Base-by-base conservation (phyloP, 306 rosid genomes). In the Fagus crenata region DNA sequence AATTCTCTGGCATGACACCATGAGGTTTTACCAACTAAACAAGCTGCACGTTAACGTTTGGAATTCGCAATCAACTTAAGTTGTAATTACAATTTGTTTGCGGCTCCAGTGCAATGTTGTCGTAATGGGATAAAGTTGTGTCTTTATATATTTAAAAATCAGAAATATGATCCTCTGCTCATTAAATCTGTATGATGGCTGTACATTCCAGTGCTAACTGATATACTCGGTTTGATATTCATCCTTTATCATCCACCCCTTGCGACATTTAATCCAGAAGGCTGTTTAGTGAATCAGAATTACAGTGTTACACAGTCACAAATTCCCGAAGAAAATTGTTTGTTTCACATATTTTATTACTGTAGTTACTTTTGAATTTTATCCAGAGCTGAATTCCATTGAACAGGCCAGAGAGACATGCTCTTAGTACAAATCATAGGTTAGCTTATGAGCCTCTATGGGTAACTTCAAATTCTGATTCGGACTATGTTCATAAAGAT, bases 381-480 rank as follows among this genome's bases (percentile, higher is more conserved):
- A 8, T 59, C 36, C 36, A 12, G 13, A 11, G 40, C 39, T 32
- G 6, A 12, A 11, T 60, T 4, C 39, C 67, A 11, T 60, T 32
- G 36, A 60, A 60, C 51, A 46, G n/a, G 67, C 67, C 67, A 31
- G n/a, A 60, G 15, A 40, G 70, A 49, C 65, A 77, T 74, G 51
- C 28, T 79, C 54, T 43, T 39, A 28, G 65, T 69, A 46, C 73
- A 11, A 39, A 28, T 59, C 36, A 17, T 74, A 58, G 64, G 42
- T 55, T 15, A 67, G 15, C 37, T 31, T 7, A 1, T 6, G 39
- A 32, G 64, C 7, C 71, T 58, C 39, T 49, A 22, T 31, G 15
- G 60, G 36, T 41, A 40, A n/a, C 7, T 18, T 53, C 15, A 65
- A 37, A 39, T 65, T 15, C n/a, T 15, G 71, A 15, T 53, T 41